Base-by-base conservation (phyloP, 2,329 filamentous ascomycete genomes). In the Pestalotiopsis sp. region DNA sequence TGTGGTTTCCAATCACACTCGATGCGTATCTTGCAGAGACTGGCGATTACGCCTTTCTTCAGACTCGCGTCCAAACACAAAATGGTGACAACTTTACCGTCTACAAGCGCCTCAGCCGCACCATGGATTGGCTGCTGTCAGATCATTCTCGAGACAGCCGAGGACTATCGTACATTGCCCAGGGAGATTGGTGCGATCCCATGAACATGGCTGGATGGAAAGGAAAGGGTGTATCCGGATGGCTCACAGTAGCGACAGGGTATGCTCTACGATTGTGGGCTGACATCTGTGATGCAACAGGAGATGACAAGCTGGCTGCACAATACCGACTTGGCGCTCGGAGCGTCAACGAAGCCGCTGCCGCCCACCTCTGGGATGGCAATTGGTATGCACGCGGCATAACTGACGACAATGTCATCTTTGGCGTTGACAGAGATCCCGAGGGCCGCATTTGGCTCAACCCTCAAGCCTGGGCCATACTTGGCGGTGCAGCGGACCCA, bases 121-220 rank as follows among this genome's bases (percentile, higher is more conserved):
- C 87, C 52, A 87, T 89, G 85, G 83, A 88, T 76, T 89, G 85
- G 85, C 78, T 89, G 0, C 79, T 88, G 6, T 72, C 76, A 2
- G 80, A 49, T 20, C 27, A 69, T 20, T 61, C 84, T 2, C 84
- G 86, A 65, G 87, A 89, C 70, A 75, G 82, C 25, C 84, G 86
- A 3, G 86, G 86, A 0, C 80, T 89, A 6, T 87, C 84, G 74
- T 89, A 84, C 77, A 88, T 89, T 71, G 85, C 85, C 0, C 86
- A 88, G 75, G 87, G 87, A 45, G 87, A 89, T 74, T 89, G 86
- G 86, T 89, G 87, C 71, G 87, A 89, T 70, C 87, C 86, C 3
- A 87, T 89, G 84, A 89, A 89, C 76, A 89, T 89, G 87, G 87
- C 87, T n/a, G 86, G 86, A 4, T 86, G 85, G 74, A 87, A 87